phyloP scores from a whole-genome alignment of 345 rosid species.

The Camelina neglecta region DNA sequence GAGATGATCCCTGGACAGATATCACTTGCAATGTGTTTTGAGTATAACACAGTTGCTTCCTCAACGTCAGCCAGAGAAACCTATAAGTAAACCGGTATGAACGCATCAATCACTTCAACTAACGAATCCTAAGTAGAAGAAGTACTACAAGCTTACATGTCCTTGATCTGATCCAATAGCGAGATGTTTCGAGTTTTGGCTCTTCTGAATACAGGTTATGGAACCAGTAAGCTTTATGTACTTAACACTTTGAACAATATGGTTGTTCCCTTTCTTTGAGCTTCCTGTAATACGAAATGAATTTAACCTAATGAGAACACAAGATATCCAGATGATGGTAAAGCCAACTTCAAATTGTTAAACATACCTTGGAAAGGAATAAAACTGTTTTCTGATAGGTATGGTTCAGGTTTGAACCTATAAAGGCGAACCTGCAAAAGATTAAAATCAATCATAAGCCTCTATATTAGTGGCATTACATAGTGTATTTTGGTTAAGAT shows the following conservation, averaged over 20 bases:
- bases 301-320: slow-evolving; percentile 4
- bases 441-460: neutral
- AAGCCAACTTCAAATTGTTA: slow-evolving; percentile 15
- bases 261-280: slow-evolving; percentile 69
- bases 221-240: slow-evolving; percentile 69
- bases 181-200: slow-evolving; percentile 60
- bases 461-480: neutral
- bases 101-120: slow-evolving; percentile 18
- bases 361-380: slow-evolving; percentile 65
- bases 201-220: slow-evolving; percentile 60
- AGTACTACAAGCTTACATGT: slow-evolving; percentile 58
- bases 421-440: slow-evolving; percentile 70
- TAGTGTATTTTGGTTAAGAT: neutral
- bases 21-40: slow-evolving; percentile 70
- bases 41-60: slow-evolving; percentile 56
- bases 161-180: slow-evolving; percentile 88
- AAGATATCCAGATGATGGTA: neutral
- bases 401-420: slow-evolving; percentile 77
- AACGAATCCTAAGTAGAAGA: neutral
- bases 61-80: slow-evolving; percentile 69
- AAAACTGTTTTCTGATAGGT: slow-evolving; percentile 64
- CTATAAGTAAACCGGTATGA: slow-evolving; percentile 48
- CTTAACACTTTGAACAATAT: slow-evolving; percentile 66
- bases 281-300: slow-evolving; percentile 52
- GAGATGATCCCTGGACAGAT: slow-evolving; percentile 69